A percentile compares a stretch with the other conserved stretches of the same genome.
phyloP scores from a whole-genome alignment of 2,329 filamentous ascomycete genomes.

The Metarhizium sp. region DNA sequence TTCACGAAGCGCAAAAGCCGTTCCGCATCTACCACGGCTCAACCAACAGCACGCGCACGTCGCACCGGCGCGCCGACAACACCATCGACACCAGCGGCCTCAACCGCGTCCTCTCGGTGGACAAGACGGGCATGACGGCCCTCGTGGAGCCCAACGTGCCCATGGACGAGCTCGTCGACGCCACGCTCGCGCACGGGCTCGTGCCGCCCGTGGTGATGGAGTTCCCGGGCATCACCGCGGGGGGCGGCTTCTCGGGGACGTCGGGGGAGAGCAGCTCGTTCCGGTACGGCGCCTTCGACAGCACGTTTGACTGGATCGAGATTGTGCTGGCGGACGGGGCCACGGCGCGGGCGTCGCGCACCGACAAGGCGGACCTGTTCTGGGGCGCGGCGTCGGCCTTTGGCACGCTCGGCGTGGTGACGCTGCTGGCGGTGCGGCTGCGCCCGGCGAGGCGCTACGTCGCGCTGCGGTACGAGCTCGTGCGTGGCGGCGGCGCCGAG shows the following conservation, averaged over 20 bases:
- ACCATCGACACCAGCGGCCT: slow-evolving; percentile 60
- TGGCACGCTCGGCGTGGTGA: slow-evolving; percentile 59
- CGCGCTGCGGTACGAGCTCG: slow-evolving; percentile 45
- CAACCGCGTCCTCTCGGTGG: slow-evolving; percentile 51
- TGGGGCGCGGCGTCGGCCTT: slow-evolving; percentile 55
- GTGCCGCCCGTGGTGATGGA: slow-evolving; percentile 62
- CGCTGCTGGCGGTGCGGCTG: slow-evolving; percentile 51
- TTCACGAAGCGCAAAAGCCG: slow-evolving; percentile 35
- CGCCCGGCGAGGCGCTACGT: slow-evolving; percentile 46
- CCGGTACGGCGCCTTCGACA: slow-evolving; percentile 56
- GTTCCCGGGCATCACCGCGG: slow-evolving; percentile 63
- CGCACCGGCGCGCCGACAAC: slow-evolving; percentile 36
- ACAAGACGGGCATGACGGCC: slow-evolving; percentile 42
- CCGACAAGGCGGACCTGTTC: slow-evolving; percentile 50
- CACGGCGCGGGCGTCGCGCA: slow-evolving; percentile 43
- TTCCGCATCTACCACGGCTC: slow-evolving; percentile 73
- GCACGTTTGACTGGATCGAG: slow-evolving; percentile 51
- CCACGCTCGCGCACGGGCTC: slow-evolving; percentile 44
- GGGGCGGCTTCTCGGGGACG: slow-evolving; percentile 58
- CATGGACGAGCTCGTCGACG: slow-evolving; percentile 54
- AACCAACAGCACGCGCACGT: slow-evolving; percentile 64
- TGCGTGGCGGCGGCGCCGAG: slow-evolving; percentile 22
- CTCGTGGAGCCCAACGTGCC: slow-evolving; percentile 63
- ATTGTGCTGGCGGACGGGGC: slow-evolving; percentile 55
- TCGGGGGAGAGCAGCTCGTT: slow-evolving; percentile 62